phyloP scores from a whole-genome alignment of 805 yeast genomes.

The Komagataella pastoris region DNA sequence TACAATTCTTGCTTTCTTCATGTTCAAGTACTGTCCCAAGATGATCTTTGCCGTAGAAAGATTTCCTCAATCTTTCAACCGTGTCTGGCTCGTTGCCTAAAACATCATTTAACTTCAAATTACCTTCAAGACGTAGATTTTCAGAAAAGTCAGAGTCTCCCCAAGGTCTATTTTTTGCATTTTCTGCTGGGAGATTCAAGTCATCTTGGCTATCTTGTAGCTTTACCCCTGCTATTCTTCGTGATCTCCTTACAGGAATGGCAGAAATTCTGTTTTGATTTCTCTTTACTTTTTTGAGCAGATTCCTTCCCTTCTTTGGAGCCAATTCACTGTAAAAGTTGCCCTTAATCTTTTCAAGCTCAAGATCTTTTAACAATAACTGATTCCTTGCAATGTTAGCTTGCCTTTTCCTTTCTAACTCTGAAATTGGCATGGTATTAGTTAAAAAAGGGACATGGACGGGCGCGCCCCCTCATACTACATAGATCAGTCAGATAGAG shows the following conservation, averaged over 20 bases:
- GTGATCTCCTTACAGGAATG: slow-evolving; percentile 61
- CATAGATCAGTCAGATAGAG: no score
- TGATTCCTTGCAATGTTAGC: slow-evolving; percentile 78
- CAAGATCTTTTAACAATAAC: slow-evolving; percentile 57
- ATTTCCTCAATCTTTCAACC: slow-evolving; percentile 21
- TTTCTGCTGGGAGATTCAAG: slow-evolving; percentile 21
- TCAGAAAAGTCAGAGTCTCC: slow-evolving; percentile 34
- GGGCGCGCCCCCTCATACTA: not conserved
- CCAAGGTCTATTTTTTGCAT: slow-evolving; percentile 18
- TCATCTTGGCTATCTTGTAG: slow-evolving; percentile 35
- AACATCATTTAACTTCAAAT: slow-evolving; percentile 48
- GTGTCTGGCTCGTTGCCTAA: slow-evolving; percentile 19
- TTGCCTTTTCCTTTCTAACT: slow-evolving; percentile 58
- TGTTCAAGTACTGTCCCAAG: slow-evolving; percentile 35
- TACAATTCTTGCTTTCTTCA: slow-evolving; percentile 17
- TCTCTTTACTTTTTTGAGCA: slow-evolving; percentile 8
- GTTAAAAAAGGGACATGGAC: not conserved
- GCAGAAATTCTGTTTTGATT: slow-evolving; percentile 15
- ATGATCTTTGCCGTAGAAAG: slow-evolving; percentile 60
- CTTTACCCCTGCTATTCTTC: slow-evolving; percentile 64
- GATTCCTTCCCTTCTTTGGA: slow-evolving; percentile 3
- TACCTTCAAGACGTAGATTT: slow-evolving; percentile 49
- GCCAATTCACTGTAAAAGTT: slow-evolving; percentile 35
- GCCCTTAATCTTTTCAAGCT: slow-evolving; percentile 43
- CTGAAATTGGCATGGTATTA: slow-evolving; percentile 27